A percentile compares a stretch with the other conserved stretches of the same genome.
phyloP scores from a whole-genome alignment of 2,329 filamentous ascomycete species.

The Cladophialophora yegresii region DNA sequence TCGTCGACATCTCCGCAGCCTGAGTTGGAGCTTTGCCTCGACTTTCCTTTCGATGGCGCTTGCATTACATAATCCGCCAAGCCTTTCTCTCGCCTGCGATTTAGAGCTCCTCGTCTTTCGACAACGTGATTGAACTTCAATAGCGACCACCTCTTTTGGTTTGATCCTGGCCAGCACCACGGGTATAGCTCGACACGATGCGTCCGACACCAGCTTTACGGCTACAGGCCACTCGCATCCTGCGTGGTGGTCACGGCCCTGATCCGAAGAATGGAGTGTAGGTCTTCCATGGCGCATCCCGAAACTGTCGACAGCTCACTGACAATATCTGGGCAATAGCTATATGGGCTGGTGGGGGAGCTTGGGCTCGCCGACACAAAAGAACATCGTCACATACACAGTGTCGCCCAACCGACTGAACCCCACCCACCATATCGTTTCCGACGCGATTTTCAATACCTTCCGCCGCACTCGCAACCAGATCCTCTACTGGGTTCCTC shows the following conservation, averaged over 20 bases:
- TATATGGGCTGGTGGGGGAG: slow-evolving; percentile 74
- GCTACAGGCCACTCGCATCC: slow-evolving; percentile 32
- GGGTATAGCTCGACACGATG: slow-evolving; percentile 27
- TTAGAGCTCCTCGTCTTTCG: slow-evolving; percentile 1
- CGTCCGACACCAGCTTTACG: slow-evolving; percentile 31
- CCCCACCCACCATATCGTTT: slow-evolving; percentile 72
- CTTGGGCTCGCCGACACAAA: slow-evolving; percentile 60
- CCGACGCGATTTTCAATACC: slow-evolving; percentile 92
- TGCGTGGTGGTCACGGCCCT: slow-evolving; percentile 37
- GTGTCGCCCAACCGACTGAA: slow-evolving; percentile 86
- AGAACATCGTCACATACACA: slow-evolving; percentile 68
- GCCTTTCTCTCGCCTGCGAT: not conserved
- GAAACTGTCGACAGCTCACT: slow-evolving; percentile 27
- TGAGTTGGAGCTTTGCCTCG: slow-evolving; percentile 5
- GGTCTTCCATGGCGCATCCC: not conserved
- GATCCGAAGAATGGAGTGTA: slow-evolving; percentile 51
- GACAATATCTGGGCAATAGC: slow-evolving; percentile 50
- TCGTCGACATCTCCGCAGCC: slow-evolving; percentile 4
- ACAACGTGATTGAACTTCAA: not conserved
- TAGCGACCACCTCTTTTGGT: not conserved
- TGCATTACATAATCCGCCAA: slow-evolving; percentile 11
- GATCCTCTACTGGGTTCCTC: slow-evolving; percentile 84
- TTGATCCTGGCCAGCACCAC: not conserved
- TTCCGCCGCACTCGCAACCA: slow-evolving; percentile 83
- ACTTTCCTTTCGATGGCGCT: not conserved